These are phyloP conservation scores for Monosporascus sp. DNA, from an alignment of 2,329 filamentous ascomycete genomes.

Conservation along the genomic window DNA sequence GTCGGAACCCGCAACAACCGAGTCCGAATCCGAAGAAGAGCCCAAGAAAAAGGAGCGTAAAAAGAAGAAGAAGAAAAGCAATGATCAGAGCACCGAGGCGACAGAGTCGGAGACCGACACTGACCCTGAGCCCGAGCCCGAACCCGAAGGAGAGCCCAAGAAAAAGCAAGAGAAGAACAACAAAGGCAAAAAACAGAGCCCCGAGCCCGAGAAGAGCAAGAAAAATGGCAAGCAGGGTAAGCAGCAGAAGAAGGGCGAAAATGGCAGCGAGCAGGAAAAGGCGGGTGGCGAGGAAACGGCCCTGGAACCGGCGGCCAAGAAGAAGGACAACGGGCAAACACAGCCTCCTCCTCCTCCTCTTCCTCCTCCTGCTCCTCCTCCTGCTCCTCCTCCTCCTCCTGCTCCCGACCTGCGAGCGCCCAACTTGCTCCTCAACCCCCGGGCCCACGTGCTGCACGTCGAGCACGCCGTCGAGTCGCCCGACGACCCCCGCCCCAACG, in stretches of 20 bases:
- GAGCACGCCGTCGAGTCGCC: constrained; percentile 50
- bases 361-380: not conserved
- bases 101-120: constrained; percentile 3
- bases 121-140: constrained; percentile 8
- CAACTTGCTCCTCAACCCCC: constrained; percentile 42
- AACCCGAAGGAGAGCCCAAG: constrained; percentile 4
- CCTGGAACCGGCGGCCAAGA: not conserved
- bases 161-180: constrained; percentile 2
- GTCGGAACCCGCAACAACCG: constrained; percentile 6
- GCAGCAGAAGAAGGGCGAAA: constrained; percentile 2
- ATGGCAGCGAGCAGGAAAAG: not conserved
- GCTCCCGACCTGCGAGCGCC: constrained; percentile 30
- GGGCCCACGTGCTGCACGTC: constrained; percentile 46
- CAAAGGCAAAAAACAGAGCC: not conserved
- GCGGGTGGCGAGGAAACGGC: constrained; percentile 1
- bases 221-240: constrained; percentile 1
- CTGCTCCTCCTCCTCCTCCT: not conserved
- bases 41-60: constrained; percentile 5
- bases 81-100: constrained; percentile 1
- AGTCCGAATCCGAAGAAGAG: not conserved
- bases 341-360: not conserved
- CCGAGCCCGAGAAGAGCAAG: constrained; percentile 1
- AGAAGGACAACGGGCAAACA: constrained; percentile 4
- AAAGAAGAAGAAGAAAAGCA: constrained; percentile 3
- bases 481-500: constrained; percentile 53